Conservation (phyloP, 331 rosid genomes). For the Saraca asoca region DNA sequence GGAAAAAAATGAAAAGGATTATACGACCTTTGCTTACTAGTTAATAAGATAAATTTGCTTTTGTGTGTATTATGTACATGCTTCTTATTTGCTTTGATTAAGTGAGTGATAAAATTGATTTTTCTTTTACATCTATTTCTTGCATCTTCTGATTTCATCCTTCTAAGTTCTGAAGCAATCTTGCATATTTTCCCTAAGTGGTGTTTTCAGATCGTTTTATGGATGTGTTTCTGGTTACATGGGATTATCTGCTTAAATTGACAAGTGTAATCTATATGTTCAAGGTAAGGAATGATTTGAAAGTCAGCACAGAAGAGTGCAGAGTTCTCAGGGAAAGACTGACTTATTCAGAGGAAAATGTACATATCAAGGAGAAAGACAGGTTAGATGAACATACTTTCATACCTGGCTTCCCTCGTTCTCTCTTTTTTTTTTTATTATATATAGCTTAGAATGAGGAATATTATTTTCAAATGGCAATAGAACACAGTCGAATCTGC, state of each 20-base stretch:
- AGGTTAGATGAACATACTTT: constrained; percentile 46
- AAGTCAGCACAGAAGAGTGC: constrained; percentile 62
- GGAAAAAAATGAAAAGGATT: background rate
- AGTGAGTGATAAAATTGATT: background rate
- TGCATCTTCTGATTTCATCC: background rate
- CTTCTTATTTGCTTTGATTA: background rate
- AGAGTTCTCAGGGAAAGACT: constrained; percentile 44
- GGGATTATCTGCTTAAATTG: constrained; percentile 25
- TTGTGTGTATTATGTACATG: background rate
- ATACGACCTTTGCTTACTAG: background rate
- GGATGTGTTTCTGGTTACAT: constrained; percentile 6
- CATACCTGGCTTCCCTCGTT: background rate
- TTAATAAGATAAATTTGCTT: background rate
- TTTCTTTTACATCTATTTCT: background rate
- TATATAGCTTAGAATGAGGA: constrained; percentile 13
- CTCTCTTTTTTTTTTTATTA: constrained; percentile 7
- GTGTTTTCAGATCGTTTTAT: constrained; percentile 16
- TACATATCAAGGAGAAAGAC: constrained; percentile 44
- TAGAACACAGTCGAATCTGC: background rate
- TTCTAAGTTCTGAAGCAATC: background rate
- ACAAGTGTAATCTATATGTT: constrained; percentile 28
- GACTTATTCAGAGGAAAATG: constrained; percentile 41
- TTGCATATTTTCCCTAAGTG: background rate
- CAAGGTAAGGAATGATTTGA: constrained; percentile 68
- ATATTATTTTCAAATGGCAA: constrained; percentile 1